Conservation (phyloP, 2,329 filamentous ascomycete genomes). For the Raffaelea arxii region DNA sequence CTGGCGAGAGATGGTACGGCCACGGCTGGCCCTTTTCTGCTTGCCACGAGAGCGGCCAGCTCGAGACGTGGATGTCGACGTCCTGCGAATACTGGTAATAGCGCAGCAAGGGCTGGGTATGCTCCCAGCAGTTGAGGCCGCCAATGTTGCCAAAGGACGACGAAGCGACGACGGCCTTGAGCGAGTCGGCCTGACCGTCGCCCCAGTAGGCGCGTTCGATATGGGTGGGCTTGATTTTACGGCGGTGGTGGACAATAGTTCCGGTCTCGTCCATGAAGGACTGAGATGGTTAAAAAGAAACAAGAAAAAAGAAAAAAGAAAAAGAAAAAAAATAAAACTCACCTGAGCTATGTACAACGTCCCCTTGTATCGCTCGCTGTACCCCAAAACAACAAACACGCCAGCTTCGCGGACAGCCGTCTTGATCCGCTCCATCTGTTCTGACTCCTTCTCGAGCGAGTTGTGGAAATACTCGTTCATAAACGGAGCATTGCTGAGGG, state of each 20-base stretch:
- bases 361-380: conserved; percentile 26
- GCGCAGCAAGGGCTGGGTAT: conserved; percentile 39
- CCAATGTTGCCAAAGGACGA: conserved; percentile 31
- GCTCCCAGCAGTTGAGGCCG: conserved; percentile 39
- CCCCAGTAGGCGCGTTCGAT: conserved; percentile 43
- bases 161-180: conserved; percentile 29
- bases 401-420: conserved; percentile 21
- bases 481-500: conserved; percentile 18
- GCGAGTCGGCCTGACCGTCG: conserved; percentile 28
- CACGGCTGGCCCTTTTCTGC: conserved; percentile 15
- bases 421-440: conserved; percentile 27
- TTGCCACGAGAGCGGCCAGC: conserved; percentile 31
- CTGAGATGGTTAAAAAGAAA: not conserved
- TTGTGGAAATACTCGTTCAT: conserved; percentile 24
- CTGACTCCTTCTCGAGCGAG: conserved; percentile 11
- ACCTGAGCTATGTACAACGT: conserved; percentile 35
- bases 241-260: conserved; percentile 24
- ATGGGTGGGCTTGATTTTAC: conserved; percentile 44
- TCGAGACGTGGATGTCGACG: conserved; percentile 36
- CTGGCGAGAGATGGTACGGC: conserved; percentile 22
- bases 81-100: conserved; percentile 33
- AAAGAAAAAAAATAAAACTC: not conserved
- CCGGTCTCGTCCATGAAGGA: conserved; percentile 22
- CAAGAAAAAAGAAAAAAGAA: not conserved
- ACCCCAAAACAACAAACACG: conserved; percentile 33